Base-by-base conservation (phyloP, 148 eudicot genomes). In the Amaranthus cruentus region DNA sequence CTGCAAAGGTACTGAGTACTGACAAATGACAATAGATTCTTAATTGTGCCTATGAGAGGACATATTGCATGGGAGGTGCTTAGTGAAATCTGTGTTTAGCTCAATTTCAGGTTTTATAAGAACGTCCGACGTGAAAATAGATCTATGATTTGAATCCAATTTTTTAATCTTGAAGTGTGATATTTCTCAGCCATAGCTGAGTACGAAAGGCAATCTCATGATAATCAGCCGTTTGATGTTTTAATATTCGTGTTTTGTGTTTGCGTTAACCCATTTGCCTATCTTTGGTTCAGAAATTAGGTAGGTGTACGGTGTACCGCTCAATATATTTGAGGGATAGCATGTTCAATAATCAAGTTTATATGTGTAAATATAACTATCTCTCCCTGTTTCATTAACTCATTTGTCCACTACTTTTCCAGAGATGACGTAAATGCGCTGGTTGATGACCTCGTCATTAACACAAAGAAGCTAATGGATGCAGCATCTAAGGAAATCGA, bases 381-480 rank as follows among this genome's bases (percentile, higher is more conserved):
- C 38, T 67, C 58, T 64, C 51, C 51, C 21, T 42, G 62, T 71
- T 14, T 42, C 53, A 71, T 73, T 52, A 47, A 54, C 21, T 42
- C 52, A 10, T 52, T 12, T 75, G 65, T 49, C 69, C 61, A 63
- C 18, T 71, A 62, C 13, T 66, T 80, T 77, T 69, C 50, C 88
- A 90, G 97, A 81, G 91, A 92, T 68, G 96, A 90, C 49, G 74
- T 92, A 67, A 84, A 80, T 71, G 81, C 77, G 3, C 71, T 90
- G 50, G 73, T 92, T 51, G 93, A 88, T 69, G 89, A 87, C 80
- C 77, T 92, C 70, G 88, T 87, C 42, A 54, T 82, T 62, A 87
- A 85, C 80, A 87, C 96, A 53, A 88, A 84, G 82, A 86, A 77
- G 84, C 83, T 92, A 15, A 82, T 88, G 54, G 68, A 52, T 70